Conservation (phyloP, 2,329 filamentous ascomycete genomes). For the Aureobasidium leucospermi region DNA sequence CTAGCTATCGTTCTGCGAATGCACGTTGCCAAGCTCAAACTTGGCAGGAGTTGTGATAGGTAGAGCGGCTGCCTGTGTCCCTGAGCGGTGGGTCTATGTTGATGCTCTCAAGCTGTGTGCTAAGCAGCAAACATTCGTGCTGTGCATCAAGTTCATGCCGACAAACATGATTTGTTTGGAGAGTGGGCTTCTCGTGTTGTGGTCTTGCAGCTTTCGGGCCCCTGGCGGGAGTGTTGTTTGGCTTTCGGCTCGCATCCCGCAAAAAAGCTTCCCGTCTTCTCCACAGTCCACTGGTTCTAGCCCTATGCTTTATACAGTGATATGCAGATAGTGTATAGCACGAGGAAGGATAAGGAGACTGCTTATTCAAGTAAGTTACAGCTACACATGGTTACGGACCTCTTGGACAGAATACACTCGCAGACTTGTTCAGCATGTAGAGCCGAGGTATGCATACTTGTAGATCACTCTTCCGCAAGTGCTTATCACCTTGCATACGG, state of each 20-base stretch:
- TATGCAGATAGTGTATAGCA: background rate
- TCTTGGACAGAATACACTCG: background rate
- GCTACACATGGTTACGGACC: too few species aligned
- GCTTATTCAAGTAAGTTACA: too few species aligned
- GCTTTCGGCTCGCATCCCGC: background rate
- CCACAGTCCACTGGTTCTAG: background rate
- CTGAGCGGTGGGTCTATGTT: background rate
- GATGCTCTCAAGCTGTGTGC: background rate
- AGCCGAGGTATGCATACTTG: background rate
- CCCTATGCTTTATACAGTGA: background rate
- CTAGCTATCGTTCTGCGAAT: background rate
- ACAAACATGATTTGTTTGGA: background rate
- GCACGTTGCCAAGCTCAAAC: constrained; percentile 8
- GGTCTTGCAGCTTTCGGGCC: background rate
- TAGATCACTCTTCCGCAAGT: background rate
- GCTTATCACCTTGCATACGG: constrained; percentile 4
- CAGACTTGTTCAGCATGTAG: too few species aligned
- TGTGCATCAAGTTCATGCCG: background rate
- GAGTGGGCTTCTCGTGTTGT: background rate
- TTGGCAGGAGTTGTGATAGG: constrained; percentile 3
- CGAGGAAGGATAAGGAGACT: background rate
- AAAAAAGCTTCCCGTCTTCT: background rate
- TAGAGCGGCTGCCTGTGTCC: background rate
- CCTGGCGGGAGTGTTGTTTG: background rate
- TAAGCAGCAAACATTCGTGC: background rate